Evolutionary conservation across 192 early-diverging fungal genomes (phyloP), one percentile per base, ranked within the genome.

Genomic region (Backusella liffmaniae): DNA sequence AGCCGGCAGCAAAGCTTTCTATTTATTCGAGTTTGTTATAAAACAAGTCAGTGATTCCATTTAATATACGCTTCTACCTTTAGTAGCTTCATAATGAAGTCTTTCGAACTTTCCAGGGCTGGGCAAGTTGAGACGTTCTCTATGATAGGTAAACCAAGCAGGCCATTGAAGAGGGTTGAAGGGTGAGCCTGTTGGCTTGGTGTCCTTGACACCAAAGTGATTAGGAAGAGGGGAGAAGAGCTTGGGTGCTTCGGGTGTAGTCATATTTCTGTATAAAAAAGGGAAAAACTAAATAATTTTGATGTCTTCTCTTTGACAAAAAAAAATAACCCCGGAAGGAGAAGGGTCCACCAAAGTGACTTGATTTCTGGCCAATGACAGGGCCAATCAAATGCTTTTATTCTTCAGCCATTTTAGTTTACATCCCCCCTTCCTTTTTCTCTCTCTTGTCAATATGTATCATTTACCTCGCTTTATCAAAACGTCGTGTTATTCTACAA

Each of bases 1-100:
- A 92, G 84, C 94, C 92, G 23, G 95, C 92, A 77, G 94, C 85
- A 83, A 97, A 92, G 23, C 92, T 90, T 67, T 83, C 91, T 96
- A 78, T 67, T 0, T 18, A 44, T 44, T 32, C 32, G 32, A 32
- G 1, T 32, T 32, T 32, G 32, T 32, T 32, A 32, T 32, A 26
- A 26, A 3, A 32, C 32, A 32, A 32, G 32, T 30, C 30, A 30
- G 30, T 30, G 30, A 26, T 26, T 26, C 26, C 26, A 26, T 26
- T 26, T 26, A 26, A 26, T 26, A 26, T 26, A 26, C 0, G 26
- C 26, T 26, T 26, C 32, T 32, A 32, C 95, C 81, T 83, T 93
- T 95, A 37, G 86, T 84, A 30, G 65, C 70, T 84, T 96, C 95
- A 42, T 90, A 76, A 86, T 94, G 94, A 77, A 95, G 82, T 73